Evolutionary conservation across 495 filamentous ascomycete species (phyloP).

Genomic region (Tetracladium setigerum): DNA sequence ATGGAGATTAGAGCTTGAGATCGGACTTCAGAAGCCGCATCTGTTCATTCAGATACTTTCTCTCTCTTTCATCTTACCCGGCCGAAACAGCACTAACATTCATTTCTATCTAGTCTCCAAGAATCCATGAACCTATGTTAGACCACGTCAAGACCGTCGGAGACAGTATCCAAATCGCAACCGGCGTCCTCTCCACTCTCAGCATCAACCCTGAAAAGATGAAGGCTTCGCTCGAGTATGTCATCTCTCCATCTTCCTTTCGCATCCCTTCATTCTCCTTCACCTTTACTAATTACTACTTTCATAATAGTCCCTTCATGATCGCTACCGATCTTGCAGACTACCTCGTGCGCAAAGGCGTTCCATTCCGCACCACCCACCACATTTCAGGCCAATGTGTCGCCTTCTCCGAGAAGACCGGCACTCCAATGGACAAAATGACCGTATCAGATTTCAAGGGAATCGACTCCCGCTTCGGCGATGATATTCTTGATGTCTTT

Average conservation of each 20-base stretch:
- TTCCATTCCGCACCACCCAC: constrained; percentile 78
- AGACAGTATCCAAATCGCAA: constrained; percentile 78
- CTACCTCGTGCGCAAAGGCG: constrained; percentile 84
- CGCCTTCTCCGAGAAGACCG: constrained; percentile 53
- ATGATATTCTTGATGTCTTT: constrained; percentile 65
- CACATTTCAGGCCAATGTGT: constrained; percentile 83
- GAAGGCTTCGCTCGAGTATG: constrained; percentile 45
- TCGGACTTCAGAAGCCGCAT: too few relatives aligned
- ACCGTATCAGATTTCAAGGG: constrained; percentile 59
- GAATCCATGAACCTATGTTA: constrained; percentile 85
- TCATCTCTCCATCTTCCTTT: background rate
- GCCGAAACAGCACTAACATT: constrained; percentile 38
- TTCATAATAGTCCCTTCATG: constrained; percentile 48
- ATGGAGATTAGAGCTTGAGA: too few relatives aligned
- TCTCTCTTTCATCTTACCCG: too few relatives aligned
- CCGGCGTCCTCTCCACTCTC: constrained; percentile 32
- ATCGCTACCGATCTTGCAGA: constrained; percentile 73
- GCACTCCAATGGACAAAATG: constrained; percentile 70
- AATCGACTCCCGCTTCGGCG: constrained; percentile 65
- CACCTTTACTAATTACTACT: constrained; percentile 59
- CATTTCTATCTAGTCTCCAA: constrained; percentile 47
- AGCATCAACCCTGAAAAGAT: constrained; percentile 58
- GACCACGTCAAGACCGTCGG: constrained; percentile 81
- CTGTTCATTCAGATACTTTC: too few relatives aligned
- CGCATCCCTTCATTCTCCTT: background rate